These are phyloP conservation scores for Priceomyces castillae DNA, from an alignment of 805 yeast genomes.

Conservation along the genomic window DNA sequence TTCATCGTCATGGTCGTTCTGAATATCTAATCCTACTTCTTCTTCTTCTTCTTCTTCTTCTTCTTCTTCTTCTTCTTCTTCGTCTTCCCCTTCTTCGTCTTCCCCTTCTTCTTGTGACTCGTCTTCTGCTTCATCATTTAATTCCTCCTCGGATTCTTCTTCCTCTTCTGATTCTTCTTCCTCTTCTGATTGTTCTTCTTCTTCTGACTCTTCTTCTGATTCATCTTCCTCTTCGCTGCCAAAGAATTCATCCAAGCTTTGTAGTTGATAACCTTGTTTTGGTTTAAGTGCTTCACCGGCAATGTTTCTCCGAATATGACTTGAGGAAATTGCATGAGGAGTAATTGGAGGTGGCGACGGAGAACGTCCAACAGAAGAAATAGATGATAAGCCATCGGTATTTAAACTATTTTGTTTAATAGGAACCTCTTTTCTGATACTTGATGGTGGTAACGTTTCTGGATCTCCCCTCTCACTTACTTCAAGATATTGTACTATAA, in stretches of 20 bases:
- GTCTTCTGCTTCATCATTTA: conserved; percentile 12
- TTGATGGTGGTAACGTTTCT: conserved; percentile 24
- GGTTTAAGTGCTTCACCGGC: conserved; percentile 6
- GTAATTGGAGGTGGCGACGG: conserved; percentile 20
- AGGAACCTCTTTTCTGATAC: conserved; percentile 29
- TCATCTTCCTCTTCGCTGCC: conserved; percentile 32
- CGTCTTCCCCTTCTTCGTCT: conserved; percentile 2
- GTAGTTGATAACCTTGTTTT: conserved; percentile 51
- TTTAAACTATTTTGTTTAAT: conserved; percentile 15
- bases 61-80: conserved; percentile 3
- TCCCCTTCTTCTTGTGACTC: conserved; percentile 5
- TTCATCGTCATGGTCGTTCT: too few species aligned
- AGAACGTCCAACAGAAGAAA: conserved; percentile 13
- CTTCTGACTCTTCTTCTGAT: conserved; percentile 17
- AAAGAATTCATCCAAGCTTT: conserved; percentile 85
- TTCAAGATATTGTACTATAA: conserved; percentile 19
- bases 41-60: conserved; percentile 5
- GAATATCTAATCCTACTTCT: not conserved
- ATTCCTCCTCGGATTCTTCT: conserved; percentile 10
- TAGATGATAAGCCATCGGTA: conserved; percentile 15
- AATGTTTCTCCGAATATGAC: conserved; percentile 10
- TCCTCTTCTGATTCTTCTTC: conserved; percentile 9
- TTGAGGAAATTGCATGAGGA: conserved; percentile 25
- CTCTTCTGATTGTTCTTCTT: conserved; percentile 13
- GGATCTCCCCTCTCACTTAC: conserved; percentile 48